phyloP scores from a whole-genome alignment of 2,329 filamentous ascomycete species.

The Mollisia scopiformis region DNA sequence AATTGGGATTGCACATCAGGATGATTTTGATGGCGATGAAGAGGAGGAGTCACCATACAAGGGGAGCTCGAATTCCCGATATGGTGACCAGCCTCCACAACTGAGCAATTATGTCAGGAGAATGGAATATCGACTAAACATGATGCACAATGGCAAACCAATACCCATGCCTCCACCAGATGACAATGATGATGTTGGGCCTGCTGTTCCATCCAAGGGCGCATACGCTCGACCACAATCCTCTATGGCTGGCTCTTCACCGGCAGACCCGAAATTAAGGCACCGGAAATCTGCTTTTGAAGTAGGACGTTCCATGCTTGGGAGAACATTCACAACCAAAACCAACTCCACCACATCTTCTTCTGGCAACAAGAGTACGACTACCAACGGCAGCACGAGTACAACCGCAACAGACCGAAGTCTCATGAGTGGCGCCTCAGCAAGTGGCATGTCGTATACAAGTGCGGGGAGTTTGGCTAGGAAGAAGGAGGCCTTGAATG shows the following conservation, averaged over 20 bases:
- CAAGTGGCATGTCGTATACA: constrained; percentile 88
- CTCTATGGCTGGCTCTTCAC: constrained; percentile 50
- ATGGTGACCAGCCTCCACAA: constrained; percentile 61
- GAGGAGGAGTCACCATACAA: constrained; percentile 23
- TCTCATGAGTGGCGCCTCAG: constrained; percentile 92
- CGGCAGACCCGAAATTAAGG: constrained; percentile 51
- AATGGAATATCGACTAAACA: constrained; percentile 78
- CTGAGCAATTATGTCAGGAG: constrained; percentile 86
- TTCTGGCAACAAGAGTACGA: constrained; percentile 68
- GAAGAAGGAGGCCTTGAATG: constrained; percentile 56
- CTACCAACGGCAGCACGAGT: constrained; percentile 66
- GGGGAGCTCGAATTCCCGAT: constrained; percentile 30
- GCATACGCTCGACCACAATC: constrained; percentile 59
- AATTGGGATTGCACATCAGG: constrained; percentile 64
- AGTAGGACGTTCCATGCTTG: constrained; percentile 68
- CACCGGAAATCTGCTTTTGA: constrained; percentile 80
- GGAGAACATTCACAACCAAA: constrained; percentile 84
- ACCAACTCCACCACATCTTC: constrained; percentile 83
- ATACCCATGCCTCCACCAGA: neutral
- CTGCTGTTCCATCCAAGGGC: constrained; percentile 49
- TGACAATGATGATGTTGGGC: constrained; percentile 26
- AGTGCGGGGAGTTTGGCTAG: constrained; percentile 92
- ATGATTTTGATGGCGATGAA: constrained; percentile 59
- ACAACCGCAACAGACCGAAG: constrained; percentile 82
- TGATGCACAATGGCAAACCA: constrained; percentile 33